These are phyloP conservation scores for Lasiodiplodia sp. DNA, from an alignment of 2,329 filamentous ascomycete genomes.

Conservation along the genomic window DNA sequence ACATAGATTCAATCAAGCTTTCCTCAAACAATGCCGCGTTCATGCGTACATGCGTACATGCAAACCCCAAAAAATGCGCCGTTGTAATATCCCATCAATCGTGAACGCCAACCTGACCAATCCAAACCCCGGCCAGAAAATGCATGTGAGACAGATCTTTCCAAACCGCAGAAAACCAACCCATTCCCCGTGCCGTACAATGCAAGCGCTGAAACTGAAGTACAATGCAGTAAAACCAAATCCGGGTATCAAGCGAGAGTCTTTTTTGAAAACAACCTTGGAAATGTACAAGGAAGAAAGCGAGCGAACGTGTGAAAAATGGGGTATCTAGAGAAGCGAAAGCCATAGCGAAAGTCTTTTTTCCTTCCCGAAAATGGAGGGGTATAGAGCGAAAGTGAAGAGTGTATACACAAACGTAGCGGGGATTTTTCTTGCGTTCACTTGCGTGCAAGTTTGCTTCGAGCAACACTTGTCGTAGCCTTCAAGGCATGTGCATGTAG, in stretches of 20 bases:
- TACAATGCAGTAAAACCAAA: slow-evolving; percentile 8
- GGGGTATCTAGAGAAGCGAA: slow-evolving; percentile 23
- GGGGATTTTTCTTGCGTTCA: slow-evolving; percentile 3
- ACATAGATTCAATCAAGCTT: slow-evolving; percentile 20
- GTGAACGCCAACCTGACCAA: slow-evolving; percentile 11
- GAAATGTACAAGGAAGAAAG: slow-evolving; percentile 20
- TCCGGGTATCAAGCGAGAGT: slow-evolving; percentile 29
- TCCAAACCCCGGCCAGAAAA: slow-evolving; percentile 1
- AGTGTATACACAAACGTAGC: slow-evolving; percentile 14
- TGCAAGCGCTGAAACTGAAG: not conserved
- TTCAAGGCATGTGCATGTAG: slow-evolving; percentile 42
- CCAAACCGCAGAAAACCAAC: not conserved
- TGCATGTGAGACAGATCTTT: slow-evolving; percentile 6
- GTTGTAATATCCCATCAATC: not conserved
- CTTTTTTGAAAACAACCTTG: slow-evolving; percentile 6
- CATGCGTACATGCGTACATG: slow-evolving; percentile 17
- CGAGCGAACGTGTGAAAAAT: slow-evolving; percentile 15
- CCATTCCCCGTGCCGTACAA: slow-evolving; percentile 1
- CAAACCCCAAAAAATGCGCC: slow-evolving; percentile 5
- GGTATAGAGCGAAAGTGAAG: slow-evolving; percentile 27
- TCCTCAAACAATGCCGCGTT: slow-evolving; percentile 8
- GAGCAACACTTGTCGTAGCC: slow-evolving; percentile 6
- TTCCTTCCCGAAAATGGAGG: slow-evolving; percentile 1
- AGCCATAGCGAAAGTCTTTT: slow-evolving; percentile 24
- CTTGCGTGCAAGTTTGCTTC: slow-evolving; percentile 23